Percentiles rank a stretch among this genome's conserved stretches.
Evolutionary conservation across 352 stramenopile genomes (phyloP).

Genomic region (Phytophthora parvispora): DNA sequence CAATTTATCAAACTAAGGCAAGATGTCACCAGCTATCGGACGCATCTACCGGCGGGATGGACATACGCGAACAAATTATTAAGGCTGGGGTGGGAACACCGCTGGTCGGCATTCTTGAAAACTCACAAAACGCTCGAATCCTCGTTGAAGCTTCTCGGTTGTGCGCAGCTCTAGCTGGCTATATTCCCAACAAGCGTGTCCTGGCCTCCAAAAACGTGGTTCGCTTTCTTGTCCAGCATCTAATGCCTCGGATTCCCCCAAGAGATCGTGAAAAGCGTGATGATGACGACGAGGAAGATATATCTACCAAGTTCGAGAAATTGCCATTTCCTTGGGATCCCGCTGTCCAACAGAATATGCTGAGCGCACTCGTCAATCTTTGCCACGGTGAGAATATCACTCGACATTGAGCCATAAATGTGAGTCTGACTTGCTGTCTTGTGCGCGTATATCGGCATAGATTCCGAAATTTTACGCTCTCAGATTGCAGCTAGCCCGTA

Average conservation of each 20-base stretch:
- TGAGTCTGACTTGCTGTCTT: background rate
- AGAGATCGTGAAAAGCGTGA: conserved; percentile 28
- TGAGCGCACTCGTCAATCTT: conserved; percentile 78
- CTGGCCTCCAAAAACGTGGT: conserved; percentile 76
- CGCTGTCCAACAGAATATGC: conserved; percentile 54
- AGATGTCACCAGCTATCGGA: background rate
- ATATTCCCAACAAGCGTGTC: conserved; percentile 73
- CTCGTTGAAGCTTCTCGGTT: conserved; percentile 65
- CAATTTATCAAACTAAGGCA: conserved; percentile 58
- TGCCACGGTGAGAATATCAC: conserved; percentile 54
- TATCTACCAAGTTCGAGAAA: conserved; percentile 41
- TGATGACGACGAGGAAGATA: conserved; percentile 24
- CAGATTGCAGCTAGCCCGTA: conserved; percentile 73
- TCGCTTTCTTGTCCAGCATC: conserved; percentile 49
- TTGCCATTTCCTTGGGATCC: conserved; percentile 47
- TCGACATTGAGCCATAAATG: background rate
- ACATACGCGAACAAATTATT: conserved; percentile 73
- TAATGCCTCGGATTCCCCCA: conserved; percentile 41
- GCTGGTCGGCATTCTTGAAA: conserved; percentile 63
- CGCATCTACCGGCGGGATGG: background rate
- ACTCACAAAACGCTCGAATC: conserved; percentile 58
- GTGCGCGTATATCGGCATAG: conserved; percentile 28
- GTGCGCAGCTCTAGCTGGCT: conserved; percentile 59
- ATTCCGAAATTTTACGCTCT: conserved; percentile 79
- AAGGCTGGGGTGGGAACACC: conserved; percentile 58